phyloP scores from a whole-genome alignment of 2,329 filamentous ascomycete genomes.

The Ascochyta rabiei region DNA sequence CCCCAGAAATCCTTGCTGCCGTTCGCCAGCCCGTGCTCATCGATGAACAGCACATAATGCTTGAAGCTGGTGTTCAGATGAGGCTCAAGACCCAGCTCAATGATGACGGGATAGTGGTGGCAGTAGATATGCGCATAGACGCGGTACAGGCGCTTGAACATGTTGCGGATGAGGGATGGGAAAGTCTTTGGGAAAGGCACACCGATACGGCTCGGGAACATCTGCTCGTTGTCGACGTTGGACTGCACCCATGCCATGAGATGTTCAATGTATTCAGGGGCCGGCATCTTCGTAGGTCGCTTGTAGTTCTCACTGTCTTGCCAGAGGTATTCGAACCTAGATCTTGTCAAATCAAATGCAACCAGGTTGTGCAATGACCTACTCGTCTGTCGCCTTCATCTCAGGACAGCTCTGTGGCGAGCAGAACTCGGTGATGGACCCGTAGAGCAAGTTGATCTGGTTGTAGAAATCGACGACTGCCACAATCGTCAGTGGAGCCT shows the following conservation, averaged over 20 bases:
- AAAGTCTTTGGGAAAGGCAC: slow-evolving; percentile 94
- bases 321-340: slow-evolving; percentile 97
- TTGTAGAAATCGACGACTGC: slow-evolving; percentile 99
- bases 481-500: slow-evolving; percentile 14
- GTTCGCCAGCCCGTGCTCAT: slow-evolving; percentile 90
- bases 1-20: slow-evolving; percentile 95
- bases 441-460: slow-evolving; percentile 98
- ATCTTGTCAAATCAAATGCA: neutral
- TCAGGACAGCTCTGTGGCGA: slow-evolving; percentile 96
- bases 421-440: slow-evolving; percentile 98
- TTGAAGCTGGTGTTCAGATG: slow-evolving; percentile 99
- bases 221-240: slow-evolving; percentile 92
- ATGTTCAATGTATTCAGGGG: slow-evolving; percentile 96
- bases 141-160: slow-evolving; percentile 99
- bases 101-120: slow-evolving; percentile 95
- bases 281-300: slow-evolving; percentile 96
- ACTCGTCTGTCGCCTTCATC: slow-evolving; percentile 99
- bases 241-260: slow-evolving; percentile 96
- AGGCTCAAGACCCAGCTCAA: slow-evolving; percentile 92
- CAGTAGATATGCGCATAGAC: slow-evolving; percentile 98
- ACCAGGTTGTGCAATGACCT: slow-evolving; percentile 39
- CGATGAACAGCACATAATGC: slow-evolving; percentile 98
- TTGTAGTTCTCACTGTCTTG: slow-evolving; percentile 95
- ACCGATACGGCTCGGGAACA: slow-evolving; percentile 93
- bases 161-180: slow-evolving; percentile 90